Evolutionary conservation across 1,139 yeast genomes (phyloP), one percentile per base, ranked within the genome.

Genomic region (Pichia cactophila): DNA sequence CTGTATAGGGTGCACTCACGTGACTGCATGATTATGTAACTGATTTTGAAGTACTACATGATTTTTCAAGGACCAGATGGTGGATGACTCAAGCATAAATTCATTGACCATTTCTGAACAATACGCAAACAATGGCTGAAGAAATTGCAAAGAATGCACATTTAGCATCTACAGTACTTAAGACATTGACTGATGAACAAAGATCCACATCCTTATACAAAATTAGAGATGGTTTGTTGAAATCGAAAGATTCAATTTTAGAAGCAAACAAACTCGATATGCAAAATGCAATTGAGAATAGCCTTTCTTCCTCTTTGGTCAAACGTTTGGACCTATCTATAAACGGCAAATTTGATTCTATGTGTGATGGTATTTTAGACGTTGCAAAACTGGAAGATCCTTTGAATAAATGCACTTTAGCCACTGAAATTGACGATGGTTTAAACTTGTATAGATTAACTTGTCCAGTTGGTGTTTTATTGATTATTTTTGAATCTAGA

Each of bases 291-390:
- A 66, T 66, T 41, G 63, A 69, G 9, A 73, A 77, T 47, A 74
- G 80, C 12, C 69, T 90, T 36, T 72, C 94, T 1, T 65, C 80
- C 0, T 78, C 97, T 2, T 71, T 94, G 57, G 72, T 90, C 50
- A 89, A 87, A 62, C 74, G 99, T 58, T 73, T 94, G 33, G 97
- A 94, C 63, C 73, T 94, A 47, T 76, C 86, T 47, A 78, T 77
- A 54, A 81, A 83, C 46, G 97, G 86, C 52, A 94, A 92, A 66
- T 94, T 80, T 63, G 97, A 89, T 56, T 73, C 86, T 35, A 94
- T 94, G 98, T 75, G 92, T 48, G 94, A 89, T 64, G 99, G 99
- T 29, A 82, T 94, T 23, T 72, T 86, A 53, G 98, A 94, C 60
- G 98, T 94, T 17, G 94, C 95, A 1, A 75, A 75, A 3, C 73